phyloP scores from a whole-genome alignment of 164 flowering plant species.

The Tetrastigma voinierianum region DNA sequence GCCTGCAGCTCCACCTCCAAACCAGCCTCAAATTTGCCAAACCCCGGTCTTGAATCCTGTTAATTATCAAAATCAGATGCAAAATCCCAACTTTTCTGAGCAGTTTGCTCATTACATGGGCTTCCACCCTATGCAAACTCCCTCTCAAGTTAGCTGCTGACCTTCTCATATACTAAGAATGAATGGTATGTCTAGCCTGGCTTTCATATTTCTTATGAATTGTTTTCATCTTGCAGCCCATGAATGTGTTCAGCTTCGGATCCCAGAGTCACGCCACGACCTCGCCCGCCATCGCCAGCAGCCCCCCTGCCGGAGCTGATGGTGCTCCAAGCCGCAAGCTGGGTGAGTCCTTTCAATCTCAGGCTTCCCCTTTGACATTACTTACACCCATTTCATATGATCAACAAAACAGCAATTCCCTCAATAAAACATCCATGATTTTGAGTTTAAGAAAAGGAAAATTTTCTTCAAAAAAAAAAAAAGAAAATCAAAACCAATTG shows the following conservation, averaged over 20 bases:
- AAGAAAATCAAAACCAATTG: too few species aligned
- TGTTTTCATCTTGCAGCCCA: slow-evolving; percentile 35
- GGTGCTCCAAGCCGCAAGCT: slow-evolving; percentile 25
- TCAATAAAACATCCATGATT: too few species aligned
- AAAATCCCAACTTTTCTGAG: slow-evolving; percentile 31
- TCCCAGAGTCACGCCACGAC: slow-evolving; percentile 29
- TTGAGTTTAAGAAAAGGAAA: too few species aligned
- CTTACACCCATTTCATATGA: too few species aligned
- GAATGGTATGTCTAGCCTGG: background rate
- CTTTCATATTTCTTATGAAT: background rate
- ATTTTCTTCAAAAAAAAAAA: too few species aligned
- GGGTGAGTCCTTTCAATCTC: slow-evolving; percentile 13
- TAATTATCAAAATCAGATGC: slow-evolving; percentile 46
- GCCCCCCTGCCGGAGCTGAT: slow-evolving; percentile 17
- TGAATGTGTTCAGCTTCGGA: slow-evolving; percentile 44
- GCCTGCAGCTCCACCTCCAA: slow-evolving; percentile 18
- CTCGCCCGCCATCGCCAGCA: slow-evolving; percentile 19
- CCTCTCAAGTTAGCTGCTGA: slow-evolving; percentile 35
- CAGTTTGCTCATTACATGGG: slow-evolving; percentile 46
- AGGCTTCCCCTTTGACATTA: too few species aligned
- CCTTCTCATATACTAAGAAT: background rate
- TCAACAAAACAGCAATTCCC: too few species aligned
- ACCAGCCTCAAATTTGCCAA: slow-evolving; percentile 33
- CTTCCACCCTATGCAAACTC: slow-evolving; percentile 39
- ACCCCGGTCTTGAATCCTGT: slow-evolving; percentile 27